Percentiles rank a stretch among this genome's conserved stretches.
Evolutionary conservation across 1,139 yeast genomes (phyloP).

Genomic region (Kazachstania sp.): DNA sequence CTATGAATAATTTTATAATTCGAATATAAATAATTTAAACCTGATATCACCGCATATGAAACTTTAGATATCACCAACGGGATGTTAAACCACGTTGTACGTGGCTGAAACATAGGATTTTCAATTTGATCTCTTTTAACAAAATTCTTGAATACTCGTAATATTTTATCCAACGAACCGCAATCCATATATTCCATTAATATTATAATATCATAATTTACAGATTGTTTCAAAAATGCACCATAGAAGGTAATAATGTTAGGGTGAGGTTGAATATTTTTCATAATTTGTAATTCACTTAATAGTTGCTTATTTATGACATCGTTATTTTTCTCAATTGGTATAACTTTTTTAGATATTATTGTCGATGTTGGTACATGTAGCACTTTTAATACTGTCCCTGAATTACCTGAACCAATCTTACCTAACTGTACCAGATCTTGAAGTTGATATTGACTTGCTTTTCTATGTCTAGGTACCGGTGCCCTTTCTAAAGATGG

Average conservation of each 20-base stretch:
- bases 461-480: background rate
- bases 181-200: slow-evolving; percentile 97
- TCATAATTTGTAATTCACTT: slow-evolving; percentile 81
- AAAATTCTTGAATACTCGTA: slow-evolving; percentile 34
- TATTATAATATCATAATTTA: slow-evolving; percentile 41
- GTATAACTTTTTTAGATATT: slow-evolving; percentile 87
- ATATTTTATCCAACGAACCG: slow-evolving; percentile 78
- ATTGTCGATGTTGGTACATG: slow-evolving; percentile 82
- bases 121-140: slow-evolving; percentile 4
- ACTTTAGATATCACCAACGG: slow-evolving; percentile 58
- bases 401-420: slow-evolving; percentile 90
- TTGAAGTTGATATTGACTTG: slow-evolving; percentile 23
- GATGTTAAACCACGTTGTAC: slow-evolving; percentile 48
- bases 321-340: slow-evolving; percentile 68
- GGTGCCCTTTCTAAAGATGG: background rate
- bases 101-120: background rate
- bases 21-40: slow-evolving; percentile 72
- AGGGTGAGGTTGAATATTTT: slow-evolving; percentile 72
- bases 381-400: slow-evolving; percentile 79
- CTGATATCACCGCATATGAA: slow-evolving; percentile 68
- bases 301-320: slow-evolving; percentile 77
- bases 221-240: slow-evolving; percentile 44
- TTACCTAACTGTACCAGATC: slow-evolving; percentile 70
- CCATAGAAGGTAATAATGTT: slow-evolving; percentile 87
- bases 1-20: slow-evolving; percentile 83